Percentiles rank a stretch among this genome's conserved stretches.
phyloP scores from a whole-genome alignment of 2,329 filamentous ascomycete genomes.

The Exophiala sideris region DNA sequence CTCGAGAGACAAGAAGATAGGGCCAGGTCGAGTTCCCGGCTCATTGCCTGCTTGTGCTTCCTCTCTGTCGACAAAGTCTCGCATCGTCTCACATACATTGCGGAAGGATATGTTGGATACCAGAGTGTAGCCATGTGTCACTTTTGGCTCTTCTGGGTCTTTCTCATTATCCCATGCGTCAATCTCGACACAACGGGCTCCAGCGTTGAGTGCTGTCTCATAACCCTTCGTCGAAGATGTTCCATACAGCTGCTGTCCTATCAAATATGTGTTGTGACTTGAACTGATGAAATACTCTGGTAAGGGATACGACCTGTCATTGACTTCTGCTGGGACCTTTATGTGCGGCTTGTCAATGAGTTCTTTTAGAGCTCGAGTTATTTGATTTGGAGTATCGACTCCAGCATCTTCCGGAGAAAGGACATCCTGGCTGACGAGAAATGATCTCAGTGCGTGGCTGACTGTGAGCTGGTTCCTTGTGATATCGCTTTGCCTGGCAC shows the following conservation, averaged over 20 bases:
- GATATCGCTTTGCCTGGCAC: constrained; percentile 14
- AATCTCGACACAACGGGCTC: constrained; percentile 28
- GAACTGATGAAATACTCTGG: constrained; percentile 29
- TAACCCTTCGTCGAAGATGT: constrained; percentile 24
- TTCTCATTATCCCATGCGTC: constrained; percentile 28
- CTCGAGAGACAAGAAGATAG: constrained; percentile 26
- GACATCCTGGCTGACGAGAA: constrained; percentile 22
- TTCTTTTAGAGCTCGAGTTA: constrained; percentile 13
- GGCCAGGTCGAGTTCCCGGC: constrained; percentile 19
- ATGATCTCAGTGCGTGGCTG: constrained; percentile 20
- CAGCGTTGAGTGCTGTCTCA: constrained; percentile 20
- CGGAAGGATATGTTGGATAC: constrained; percentile 26
- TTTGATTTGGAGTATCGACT: constrained; percentile 11
- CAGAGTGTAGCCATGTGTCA: constrained; percentile 28
- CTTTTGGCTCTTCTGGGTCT: constrained; percentile 26
- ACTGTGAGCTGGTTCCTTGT: constrained; percentile 25
- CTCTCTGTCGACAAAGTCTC: constrained; percentile 26
- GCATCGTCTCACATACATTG: constrained; percentile 27
- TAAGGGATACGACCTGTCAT: constrained; percentile 25
- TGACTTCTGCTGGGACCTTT: constrained; percentile 20
- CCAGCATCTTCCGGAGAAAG: constrained; percentile 21
- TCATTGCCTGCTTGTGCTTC: constrained; percentile 5
- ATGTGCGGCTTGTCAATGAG: constrained; percentile 25
- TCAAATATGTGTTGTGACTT: constrained; percentile 28
- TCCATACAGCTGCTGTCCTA: constrained; percentile 27